Evolutionary conservation across 768 basidiomycete genomes (phyloP).

Genomic region (Daedaleopsis nitida): DNA sequence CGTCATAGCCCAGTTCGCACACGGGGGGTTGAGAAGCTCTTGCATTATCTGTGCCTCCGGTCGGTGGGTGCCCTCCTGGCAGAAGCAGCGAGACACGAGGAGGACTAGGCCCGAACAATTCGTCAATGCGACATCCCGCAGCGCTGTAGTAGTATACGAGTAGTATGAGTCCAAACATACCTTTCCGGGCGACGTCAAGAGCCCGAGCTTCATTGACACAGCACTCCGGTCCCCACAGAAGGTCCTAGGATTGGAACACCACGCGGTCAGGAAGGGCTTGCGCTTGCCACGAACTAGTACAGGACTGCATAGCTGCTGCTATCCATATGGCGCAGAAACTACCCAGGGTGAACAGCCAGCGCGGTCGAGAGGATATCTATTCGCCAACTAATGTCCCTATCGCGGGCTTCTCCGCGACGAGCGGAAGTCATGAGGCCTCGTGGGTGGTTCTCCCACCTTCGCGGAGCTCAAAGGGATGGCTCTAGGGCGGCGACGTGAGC

Average conservation of each 20-base stretch:
- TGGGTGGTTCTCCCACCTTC: background rate
- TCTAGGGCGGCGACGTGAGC: background rate
- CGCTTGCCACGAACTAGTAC: background rate
- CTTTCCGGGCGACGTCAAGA: background rate
- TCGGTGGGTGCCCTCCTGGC: constrained; percentile 9
- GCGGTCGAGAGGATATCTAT: background rate
- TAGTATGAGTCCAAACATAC: background rate
- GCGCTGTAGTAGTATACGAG: too few relatives aligned
- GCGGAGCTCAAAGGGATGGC: background rate
- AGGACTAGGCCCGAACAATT: constrained; percentile 5
- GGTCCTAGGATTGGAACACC: background rate
- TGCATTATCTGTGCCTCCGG: constrained; percentile 12
- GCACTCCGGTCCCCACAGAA: background rate
- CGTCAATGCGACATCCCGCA: constrained; percentile 10
- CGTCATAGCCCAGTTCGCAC: constrained; percentile 6
- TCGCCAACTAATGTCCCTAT: background rate
- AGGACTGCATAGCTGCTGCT: background rate
- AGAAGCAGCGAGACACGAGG: constrained; percentile 5
- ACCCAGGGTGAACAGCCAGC: background rate
- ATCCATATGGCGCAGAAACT: background rate
- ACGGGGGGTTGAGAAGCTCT: background rate
- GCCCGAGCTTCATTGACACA: background rate
- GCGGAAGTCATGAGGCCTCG: background rate
- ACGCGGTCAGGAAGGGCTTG: background rate
- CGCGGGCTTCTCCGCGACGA: background rate